Percentiles rank a stretch among this genome's conserved stretches.
phyloP scores from a whole-genome alignment of 257 asterid species.

The Capsicum pubescens region DNA sequence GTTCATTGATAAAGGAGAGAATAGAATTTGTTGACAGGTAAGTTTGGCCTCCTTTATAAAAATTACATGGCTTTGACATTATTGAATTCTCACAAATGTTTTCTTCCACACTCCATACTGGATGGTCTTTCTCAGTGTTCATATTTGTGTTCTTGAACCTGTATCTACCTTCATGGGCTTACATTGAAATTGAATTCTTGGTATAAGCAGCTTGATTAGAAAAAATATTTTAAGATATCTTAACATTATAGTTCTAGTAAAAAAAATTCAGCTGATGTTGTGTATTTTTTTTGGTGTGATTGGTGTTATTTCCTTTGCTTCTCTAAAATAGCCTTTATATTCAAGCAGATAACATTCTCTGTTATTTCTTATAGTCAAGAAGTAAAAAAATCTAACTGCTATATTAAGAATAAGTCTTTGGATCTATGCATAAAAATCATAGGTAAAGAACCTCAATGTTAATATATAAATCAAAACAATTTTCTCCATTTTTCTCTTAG shows the following conservation, averaged over 20 bases:
- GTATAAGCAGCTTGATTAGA: slow-evolving; percentile 2
- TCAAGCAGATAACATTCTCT: slow-evolving; percentile 19
- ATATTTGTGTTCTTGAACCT: neutral
- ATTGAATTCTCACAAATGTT: neutral
- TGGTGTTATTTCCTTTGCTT: neutral
- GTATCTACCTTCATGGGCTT: neutral
- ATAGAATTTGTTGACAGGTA: slow-evolving; percentile 79
- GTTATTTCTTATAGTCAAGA: slow-evolving; percentile 60
- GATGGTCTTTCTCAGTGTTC: slow-evolving; percentile 5
- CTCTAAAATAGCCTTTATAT: neutral
- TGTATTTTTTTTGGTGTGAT: neutral
- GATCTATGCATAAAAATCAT: slow-evolving; percentile 38
- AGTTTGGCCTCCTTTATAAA: slow-evolving; percentile 26
- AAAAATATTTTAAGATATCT: neutral
- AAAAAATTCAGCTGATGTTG: neutral
- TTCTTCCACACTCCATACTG: neutral
- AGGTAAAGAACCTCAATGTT: slow-evolving; percentile 43
- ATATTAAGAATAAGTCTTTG: slow-evolving; percentile 56
- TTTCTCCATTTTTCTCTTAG: no score
- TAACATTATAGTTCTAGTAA: neutral
- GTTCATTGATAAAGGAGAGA: slow-evolving; percentile 87
- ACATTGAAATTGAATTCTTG: neutral
- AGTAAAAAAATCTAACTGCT: slow-evolving; percentile 71
- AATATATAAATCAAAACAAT: no score
- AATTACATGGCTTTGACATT: neutral